Evolutionary conservation across 2,329 filamentous ascomycete genomes (phyloP), one percentile per base, ranked within the genome.

Genomic region (Aspergillus versicolor): DNA sequence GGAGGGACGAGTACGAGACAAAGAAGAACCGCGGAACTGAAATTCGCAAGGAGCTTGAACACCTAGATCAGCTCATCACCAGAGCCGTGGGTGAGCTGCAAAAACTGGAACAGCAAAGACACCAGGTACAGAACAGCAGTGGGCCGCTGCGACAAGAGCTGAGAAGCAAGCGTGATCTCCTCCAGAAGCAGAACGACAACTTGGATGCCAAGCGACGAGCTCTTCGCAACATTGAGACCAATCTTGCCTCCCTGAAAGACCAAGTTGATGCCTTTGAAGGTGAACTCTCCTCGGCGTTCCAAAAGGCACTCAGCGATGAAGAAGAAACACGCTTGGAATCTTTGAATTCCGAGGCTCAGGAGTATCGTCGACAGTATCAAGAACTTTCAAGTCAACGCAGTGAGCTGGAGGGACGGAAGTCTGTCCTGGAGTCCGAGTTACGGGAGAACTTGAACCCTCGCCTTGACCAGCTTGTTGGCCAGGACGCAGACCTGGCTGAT

Each of bases 1-100:
- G 89, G 81, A 86, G 92, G 37, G 82, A 87, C 50, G 87, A 91
- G 67, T 89, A 85, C 62, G 91, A 96, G 47, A 76, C 79, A 9
- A 82, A 92, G 53, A 79, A 84, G 56, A 80, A 78, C 13, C 84
- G 89, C 54, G 84, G 86, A 41, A 77, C 79, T 5, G 84, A 89
- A 52, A 87, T 96, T 53, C 83, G 84, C 51, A 80, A 76, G 13
- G 84, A 91, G 66, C 83, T 95, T 52, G 89, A 95, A 64, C 80
- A 82, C 58, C 87, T 96, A 65, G 91, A 95, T 62, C 93, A 97
- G 69, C 86, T 94, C 67, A 91, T 97, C 63, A 97, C 92, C 1
- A 84, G 82, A 51, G 90, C 92, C n/a, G 85, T 91, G 68, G 89
- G 91, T 52, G 89, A 93, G 57, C 76, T 93, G 45, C 88, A 92